Percentiles rank a stretch among this genome's conserved stretches.
Evolutionary conservation across 129 eudicot genomes (phyloP).

Genomic region (Dittrichia graveolens): DNA sequence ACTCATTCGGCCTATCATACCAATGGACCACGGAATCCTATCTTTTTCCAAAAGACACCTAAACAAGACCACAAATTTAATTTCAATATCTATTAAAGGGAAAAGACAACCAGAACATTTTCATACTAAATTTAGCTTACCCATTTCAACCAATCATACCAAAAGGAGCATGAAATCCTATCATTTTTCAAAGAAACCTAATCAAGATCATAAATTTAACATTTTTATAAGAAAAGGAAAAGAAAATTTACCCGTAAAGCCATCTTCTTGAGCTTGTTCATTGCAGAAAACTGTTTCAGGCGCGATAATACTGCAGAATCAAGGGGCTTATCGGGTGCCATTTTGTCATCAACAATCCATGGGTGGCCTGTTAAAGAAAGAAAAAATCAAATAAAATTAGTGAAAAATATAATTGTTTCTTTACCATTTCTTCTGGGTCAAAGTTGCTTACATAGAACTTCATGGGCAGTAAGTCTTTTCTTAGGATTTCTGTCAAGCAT

Average conservation of each 20-base stretch:
- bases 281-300: constrained; percentile 88
- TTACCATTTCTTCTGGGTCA: constrained; percentile 8
- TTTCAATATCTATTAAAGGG: not conserved
- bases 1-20: constrained; percentile 20
- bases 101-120: constrained; percentile 1
- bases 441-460: constrained; percentile 77
- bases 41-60: constrained; percentile 9
- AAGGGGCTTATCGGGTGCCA: constrained; percentile 92
- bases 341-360: constrained; percentile 89
- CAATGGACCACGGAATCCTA: constrained; percentile 16
- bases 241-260: constrained; percentile 74
- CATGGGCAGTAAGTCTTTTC: constrained; percentile 87
- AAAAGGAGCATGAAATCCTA: not conserved
- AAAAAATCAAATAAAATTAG: not conserved
- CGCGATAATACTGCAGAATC: constrained; percentile 95
- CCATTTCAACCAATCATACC: constrained; percentile 3
- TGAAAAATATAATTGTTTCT: not conserved
- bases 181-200: constrained; percentile 1
- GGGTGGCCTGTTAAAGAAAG: constrained; percentile 69
- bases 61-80: constrained; percentile 7
- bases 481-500: constrained; percentile 90
- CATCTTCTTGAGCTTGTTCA: constrained; percentile 98
- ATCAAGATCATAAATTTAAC: not conserved
- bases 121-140: not conserved
- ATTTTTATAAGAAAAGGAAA: not conserved